A percentile compares a stretch with the other conserved stretches of the same genome.
These are phyloP conservation scores for Oleoguttula mirabilis DNA, from an alignment of 495 filamentous ascomycete species.

Conservation along the genomic window DNA sequence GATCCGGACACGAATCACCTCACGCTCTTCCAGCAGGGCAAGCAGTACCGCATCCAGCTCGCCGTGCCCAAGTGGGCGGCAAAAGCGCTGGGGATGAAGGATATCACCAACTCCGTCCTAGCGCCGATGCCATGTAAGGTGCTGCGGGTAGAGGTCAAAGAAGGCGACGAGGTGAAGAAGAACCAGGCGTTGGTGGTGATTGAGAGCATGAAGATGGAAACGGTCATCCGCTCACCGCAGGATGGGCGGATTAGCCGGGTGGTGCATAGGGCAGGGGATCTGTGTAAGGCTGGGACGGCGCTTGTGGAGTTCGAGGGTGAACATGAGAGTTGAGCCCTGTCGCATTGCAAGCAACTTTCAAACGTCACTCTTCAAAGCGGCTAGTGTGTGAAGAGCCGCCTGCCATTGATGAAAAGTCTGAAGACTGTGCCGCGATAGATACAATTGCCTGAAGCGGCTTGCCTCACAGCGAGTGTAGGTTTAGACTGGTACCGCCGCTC, in stretches of 20 bases:
- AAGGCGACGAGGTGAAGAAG: constrained; percentile 70
- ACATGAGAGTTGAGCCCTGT: too few species aligned
- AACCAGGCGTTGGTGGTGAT: constrained; percentile 87
- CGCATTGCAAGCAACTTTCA: too few species aligned
- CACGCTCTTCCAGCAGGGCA: constrained; percentile 71
- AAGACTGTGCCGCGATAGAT: too few species aligned
- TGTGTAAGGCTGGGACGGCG: constrained; percentile 23
- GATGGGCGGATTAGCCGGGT: constrained; percentile 68
- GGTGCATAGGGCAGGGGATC: constrained; percentile 63
- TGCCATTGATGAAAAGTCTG: too few species aligned
- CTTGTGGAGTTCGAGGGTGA: constrained; percentile 26
- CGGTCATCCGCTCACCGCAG: constrained; percentile 81
- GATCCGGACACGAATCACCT: constrained; percentile 48
- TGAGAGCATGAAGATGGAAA: constrained; percentile 99
- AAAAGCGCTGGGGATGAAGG: constrained; percentile 73
- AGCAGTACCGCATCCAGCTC: constrained; percentile 57
- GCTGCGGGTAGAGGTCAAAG: constrained; percentile 67
- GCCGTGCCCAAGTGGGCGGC: constrained; percentile 68
- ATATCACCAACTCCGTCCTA: constrained; percentile 67
- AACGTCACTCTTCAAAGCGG: too few species aligned
- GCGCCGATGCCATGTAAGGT: constrained; percentile 96
- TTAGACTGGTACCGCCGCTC: too few species aligned
- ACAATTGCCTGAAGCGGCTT: too few species aligned
- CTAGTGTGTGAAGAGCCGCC: too few species aligned
- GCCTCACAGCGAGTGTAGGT: too few species aligned